Evolutionary conservation across 2,329 filamentous ascomycete species (phyloP).

Genomic region (Lachnellula arida): DNA sequence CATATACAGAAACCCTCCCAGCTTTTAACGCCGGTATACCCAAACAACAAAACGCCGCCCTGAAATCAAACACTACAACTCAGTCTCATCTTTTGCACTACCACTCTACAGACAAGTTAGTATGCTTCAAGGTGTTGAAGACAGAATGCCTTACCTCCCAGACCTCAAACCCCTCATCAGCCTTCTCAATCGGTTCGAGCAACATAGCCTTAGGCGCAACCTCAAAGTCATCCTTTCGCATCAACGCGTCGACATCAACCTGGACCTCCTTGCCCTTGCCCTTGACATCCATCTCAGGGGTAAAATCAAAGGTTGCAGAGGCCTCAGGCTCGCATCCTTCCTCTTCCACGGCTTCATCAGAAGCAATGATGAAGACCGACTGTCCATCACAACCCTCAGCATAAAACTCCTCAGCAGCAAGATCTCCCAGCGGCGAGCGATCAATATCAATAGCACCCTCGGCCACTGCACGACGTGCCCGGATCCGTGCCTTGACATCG

Average conservation of each 20-base stretch:
- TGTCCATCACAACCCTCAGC: slow-evolving; percentile 59
- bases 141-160: slow-evolving; percentile 46
- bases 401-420: slow-evolving; percentile 64
- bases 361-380: slow-evolving; percentile 58
- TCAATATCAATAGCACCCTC: slow-evolving; percentile 61
- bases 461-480: slow-evolving; percentile 29
- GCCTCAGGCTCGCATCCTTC: slow-evolving; percentile 3
- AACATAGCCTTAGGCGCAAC: slow-evolving; percentile 42
- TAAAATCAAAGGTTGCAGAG: slow-evolving; percentile 22
- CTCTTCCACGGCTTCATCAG: slow-evolving; percentile 31
- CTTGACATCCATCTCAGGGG: slow-evolving; percentile 25
- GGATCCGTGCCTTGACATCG: slow-evolving; percentile 32
- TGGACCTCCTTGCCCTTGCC: slow-evolving; percentile 22
- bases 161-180: slow-evolving; percentile 58
- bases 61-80: slow-evolving; percentile 7
- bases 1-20: background rate
- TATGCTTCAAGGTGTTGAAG: too few relatives aligned
- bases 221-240: slow-evolving; percentile 34
- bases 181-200: slow-evolving; percentile 52
- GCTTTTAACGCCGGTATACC: background rate
- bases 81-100: slow-evolving; percentile 52
- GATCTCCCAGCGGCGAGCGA: slow-evolving; percentile 61
- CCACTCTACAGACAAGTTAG: slow-evolving; percentile 39
- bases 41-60: background rate
- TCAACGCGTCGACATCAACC: slow-evolving; percentile 37